Evolutionary conservation across 2,329 filamentous ascomycete genomes (phyloP).

Genomic region (Dryadomyces sulphureus): DNA sequence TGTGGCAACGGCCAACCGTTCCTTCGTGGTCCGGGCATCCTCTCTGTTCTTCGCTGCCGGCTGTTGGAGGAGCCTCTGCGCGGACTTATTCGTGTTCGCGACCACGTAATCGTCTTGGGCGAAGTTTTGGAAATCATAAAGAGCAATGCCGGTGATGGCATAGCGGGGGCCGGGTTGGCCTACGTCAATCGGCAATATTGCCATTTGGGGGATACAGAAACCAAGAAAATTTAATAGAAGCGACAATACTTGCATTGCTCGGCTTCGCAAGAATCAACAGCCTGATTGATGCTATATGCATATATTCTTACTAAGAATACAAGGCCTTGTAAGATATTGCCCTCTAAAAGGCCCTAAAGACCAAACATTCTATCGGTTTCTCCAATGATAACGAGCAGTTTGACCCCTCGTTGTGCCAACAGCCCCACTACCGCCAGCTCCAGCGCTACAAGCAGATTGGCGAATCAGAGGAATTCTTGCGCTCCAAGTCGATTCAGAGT

Average conservation of each 20-base stretch:
- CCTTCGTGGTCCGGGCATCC: constrained; percentile 35
- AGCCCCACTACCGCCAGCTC: constrained; percentile 7
- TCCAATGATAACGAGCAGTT: neutral
- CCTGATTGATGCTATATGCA: too few species aligned
- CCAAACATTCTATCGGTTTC: constrained; percentile 5
- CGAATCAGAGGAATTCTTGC: constrained; percentile 14
- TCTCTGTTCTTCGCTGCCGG: constrained; percentile 24
- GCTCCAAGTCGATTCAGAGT: constrained; percentile 16
- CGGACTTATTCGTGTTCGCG: constrained; percentile 31
- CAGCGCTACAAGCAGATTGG: constrained; percentile 3
- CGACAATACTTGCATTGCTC: too few species aligned
- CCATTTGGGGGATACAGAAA: constrained; percentile 21
- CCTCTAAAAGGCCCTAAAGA: neutral
- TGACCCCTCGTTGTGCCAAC: neutral
- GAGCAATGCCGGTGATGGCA: constrained; percentile 11
- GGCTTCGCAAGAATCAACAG: too few species aligned
- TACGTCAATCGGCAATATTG: constrained; percentile 36
- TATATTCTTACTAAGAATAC: too few species aligned
- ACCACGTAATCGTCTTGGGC: constrained; percentile 37
- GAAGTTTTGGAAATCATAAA: constrained; percentile 32
- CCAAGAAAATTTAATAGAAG: too few species aligned
- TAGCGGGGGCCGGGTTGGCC: constrained; percentile 25
- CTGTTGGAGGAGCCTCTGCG: constrained; percentile 22
- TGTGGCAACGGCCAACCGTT: constrained; percentile 12
- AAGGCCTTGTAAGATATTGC: neutral